These are phyloP conservation scores for Thecaphora thlaspeos DNA, from an alignment of 1,284 basidiomycete genomes.

Conservation along the genomic window DNA sequence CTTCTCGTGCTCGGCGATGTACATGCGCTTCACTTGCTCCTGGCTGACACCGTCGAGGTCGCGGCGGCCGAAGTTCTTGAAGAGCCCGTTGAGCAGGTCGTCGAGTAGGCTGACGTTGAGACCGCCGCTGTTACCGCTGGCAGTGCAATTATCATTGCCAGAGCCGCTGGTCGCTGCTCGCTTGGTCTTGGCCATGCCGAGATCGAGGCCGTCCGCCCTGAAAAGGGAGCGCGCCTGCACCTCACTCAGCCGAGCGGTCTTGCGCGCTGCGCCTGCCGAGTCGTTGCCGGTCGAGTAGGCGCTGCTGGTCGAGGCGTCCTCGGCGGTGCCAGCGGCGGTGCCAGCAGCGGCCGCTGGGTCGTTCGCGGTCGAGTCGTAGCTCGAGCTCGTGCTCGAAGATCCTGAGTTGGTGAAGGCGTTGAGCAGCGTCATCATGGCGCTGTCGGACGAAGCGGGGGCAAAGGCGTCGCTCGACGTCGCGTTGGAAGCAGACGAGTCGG, in stretches of 20 bases:
- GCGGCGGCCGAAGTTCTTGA: neutral
- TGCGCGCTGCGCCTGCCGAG: constrained; percentile 13
- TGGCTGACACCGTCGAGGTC: neutral
- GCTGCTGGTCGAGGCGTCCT: neutral
- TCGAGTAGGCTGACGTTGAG: neutral
- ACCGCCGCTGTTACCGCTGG: neutral
- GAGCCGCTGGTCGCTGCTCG: constrained; percentile 3
- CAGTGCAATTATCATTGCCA: neutral
- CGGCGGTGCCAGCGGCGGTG: neutral
- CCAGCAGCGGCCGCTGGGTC: too few relatives aligned
- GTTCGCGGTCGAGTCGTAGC: too few relatives aligned
- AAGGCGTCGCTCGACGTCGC: neutral
- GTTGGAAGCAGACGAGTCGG: neutral
- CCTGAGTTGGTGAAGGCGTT: neutral
- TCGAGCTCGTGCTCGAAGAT: too few relatives aligned
- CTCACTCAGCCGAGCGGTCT: constrained; percentile 33
- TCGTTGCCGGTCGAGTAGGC: constrained; percentile 5
- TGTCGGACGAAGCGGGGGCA: too few relatives aligned
- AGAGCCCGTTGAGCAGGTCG: neutral
- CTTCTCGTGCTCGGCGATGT: constrained; percentile 16
- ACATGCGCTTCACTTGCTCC: neutral
- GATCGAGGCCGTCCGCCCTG: constrained; percentile 32
- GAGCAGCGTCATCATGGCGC: neutral
- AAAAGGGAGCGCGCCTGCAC: constrained; percentile 25
- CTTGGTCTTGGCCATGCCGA: constrained; percentile 9